Conservation (phyloP, 345 rosid species). For the Euphorbia peplus region DNA sequence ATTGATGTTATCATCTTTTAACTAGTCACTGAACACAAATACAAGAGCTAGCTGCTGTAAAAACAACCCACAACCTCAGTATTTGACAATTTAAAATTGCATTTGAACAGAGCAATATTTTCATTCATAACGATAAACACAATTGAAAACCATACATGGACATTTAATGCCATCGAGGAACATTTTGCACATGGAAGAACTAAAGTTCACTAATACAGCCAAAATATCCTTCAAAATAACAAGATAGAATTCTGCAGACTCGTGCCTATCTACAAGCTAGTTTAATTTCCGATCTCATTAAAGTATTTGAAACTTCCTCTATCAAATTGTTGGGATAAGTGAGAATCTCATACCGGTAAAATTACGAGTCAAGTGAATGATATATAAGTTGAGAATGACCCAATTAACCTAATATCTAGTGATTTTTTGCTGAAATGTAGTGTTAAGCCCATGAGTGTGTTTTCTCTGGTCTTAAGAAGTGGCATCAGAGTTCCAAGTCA, state of each 20-base stretch:
- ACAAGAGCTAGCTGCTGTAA: neutral
- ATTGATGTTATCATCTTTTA: neutral
- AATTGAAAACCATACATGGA: neutral
- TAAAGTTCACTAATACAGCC: neutral
- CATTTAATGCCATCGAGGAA: neutral
- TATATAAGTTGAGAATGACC: no score
- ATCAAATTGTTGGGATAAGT: neutral
- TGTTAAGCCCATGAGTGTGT: no score
- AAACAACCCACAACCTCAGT: neutral
- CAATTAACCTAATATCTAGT: no score
- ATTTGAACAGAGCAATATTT: neutral
- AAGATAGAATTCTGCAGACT: neutral
- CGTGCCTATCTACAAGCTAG: neutral
- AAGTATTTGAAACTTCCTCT: neutral
- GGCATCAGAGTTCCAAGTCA: no score
- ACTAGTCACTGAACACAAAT: neutral
- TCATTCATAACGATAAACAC: neutral
- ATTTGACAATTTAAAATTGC: neutral
- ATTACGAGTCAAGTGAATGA: no score
- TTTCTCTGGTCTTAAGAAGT: no score
- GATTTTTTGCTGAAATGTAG: no score
- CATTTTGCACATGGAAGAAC: neutral
- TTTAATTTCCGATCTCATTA: neutral
- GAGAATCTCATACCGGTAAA: no score
- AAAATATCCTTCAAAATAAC: neutral